Conservation (phyloP, 2,329 filamentous ascomycete species). For the Kalmusia sp. region DNA sequence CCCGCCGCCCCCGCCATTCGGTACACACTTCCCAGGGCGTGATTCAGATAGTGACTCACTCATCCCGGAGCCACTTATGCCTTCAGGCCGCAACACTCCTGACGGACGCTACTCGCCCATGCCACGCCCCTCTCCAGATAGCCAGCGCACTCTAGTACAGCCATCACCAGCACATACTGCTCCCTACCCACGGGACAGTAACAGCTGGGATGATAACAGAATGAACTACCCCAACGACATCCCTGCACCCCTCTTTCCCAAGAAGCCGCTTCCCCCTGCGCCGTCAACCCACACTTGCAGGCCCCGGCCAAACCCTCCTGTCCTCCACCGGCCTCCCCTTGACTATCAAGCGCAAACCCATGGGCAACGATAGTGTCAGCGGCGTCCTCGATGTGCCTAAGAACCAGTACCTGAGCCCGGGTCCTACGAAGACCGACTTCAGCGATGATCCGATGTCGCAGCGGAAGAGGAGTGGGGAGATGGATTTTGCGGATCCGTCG, state of each 20-base stretch:
- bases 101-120: constrained; percentile 5
- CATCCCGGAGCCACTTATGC: constrained; percentile 4
- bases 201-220: constrained; percentile 42
- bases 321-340: constrained; percentile 27
- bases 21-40: constrained; percentile 14
- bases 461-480: constrained; percentile 27
- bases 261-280: constrained; percentile 27
- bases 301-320: constrained; percentile 24
- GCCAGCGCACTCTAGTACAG: neutral
- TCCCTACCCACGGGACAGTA: constrained; percentile 19
- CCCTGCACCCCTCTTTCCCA: constrained; percentile 11
- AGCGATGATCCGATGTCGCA: constrained; percentile 20
- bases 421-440: constrained; percentile 10
- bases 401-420: constrained; percentile 18
- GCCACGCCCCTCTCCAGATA: constrained; percentile 2
- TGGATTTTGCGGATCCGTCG: constrained; percentile 28
- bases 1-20: constrained; percentile 12
- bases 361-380: constrained; percentile 16
- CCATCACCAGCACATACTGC: constrained; percentile 9
- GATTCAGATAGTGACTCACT: constrained; percentile 11
- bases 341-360: constrained; percentile 27
- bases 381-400: constrained; percentile 27
- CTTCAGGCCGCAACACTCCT: constrained; percentile 13
- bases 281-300: constrained; percentile 25
- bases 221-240: constrained; percentile 16